Percentiles rank a stretch among this genome's conserved stretches.
phyloP scores from a whole-genome alignment of 192 early-diverging fungal species.

The Lunasporangiospora selenospora region DNA sequence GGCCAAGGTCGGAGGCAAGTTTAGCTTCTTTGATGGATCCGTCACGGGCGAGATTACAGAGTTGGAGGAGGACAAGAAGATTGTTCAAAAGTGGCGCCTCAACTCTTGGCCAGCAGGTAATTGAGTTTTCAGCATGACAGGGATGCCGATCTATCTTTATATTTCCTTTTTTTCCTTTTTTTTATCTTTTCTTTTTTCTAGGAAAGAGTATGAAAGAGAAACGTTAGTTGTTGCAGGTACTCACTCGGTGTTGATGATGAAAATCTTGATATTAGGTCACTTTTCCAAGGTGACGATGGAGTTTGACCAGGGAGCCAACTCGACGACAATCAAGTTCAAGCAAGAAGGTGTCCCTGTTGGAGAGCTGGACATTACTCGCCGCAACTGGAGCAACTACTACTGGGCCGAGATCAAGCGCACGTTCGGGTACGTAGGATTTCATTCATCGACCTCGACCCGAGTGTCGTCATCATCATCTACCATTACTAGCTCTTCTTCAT shows the following conservation, averaged over 20 bases:
- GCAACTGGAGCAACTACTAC: conserved; percentile 93
- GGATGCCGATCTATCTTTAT: neutral
- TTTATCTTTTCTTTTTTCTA: conserved; percentile 1
- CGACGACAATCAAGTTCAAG: conserved; percentile 70
- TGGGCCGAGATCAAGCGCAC: conserved; percentile 91
- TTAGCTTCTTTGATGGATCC: conserved; percentile 89
- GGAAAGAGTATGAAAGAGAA: neutral
- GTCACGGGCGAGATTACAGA: conserved; percentile 80
- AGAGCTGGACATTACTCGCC: conserved; percentile 83
- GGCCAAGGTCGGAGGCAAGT: conserved; percentile 64
- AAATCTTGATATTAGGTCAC: conserved; percentile 59
- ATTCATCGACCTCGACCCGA: conserved; percentile 2
- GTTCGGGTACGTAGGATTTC: conserved; percentile 79
- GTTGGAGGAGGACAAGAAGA: conserved; percentile 75
- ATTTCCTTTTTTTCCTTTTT: neutral
- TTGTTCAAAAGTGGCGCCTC: conserved; percentile 88
- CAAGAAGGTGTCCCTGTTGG: conserved; percentile 89
- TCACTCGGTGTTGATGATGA: neutral
- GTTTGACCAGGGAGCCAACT: conserved; percentile 73
- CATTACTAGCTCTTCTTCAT: conserved; percentile 16
- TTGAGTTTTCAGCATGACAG: neutral
- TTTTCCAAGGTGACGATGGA: conserved; percentile 82
- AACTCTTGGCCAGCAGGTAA: conserved; percentile 81
- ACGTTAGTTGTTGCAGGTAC: too few relatives aligned
- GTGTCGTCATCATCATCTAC: conserved; percentile 24